Percentiles rank a stretch among this genome's conserved stretches.
Conservation (phyloP, 805 yeast genomes). For the Lipomyces mesembrius region DNA sequence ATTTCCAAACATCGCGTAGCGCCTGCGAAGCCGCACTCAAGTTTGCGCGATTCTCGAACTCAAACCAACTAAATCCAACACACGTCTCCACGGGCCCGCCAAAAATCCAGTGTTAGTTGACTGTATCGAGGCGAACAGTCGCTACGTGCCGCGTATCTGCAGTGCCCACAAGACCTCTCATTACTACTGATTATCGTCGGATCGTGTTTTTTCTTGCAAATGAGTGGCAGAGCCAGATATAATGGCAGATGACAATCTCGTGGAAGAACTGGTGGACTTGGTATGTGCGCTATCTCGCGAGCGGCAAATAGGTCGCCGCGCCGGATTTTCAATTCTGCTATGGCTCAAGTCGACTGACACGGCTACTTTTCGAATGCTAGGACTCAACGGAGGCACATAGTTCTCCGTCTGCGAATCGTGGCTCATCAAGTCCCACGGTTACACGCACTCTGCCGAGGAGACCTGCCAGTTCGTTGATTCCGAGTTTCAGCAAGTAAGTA, state of each 20-base stretch:
- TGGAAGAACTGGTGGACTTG: constrained; percentile 8
- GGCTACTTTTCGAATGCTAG: neutral
- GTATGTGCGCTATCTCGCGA: neutral
- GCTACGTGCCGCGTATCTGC: neutral
- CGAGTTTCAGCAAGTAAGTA: neutral
- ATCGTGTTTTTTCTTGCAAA: neutral
- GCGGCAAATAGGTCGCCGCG: neutral
- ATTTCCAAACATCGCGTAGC: neutral
- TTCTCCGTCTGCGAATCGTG: no score
- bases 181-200: neutral
- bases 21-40: neutral
- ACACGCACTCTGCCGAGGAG: neutral
- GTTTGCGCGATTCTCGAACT: neutral
- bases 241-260: constrained; percentile 2
- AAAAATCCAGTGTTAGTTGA: neutral
- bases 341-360: neutral
- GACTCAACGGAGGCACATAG: neutral
- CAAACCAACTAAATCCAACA: neutral
- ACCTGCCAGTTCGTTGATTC: neutral
- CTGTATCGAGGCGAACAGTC: neutral
- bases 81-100: neutral
- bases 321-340: neutral
- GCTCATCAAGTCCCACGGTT: constrained; percentile 3
- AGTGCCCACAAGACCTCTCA: neutral
- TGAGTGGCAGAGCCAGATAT: constrained; percentile 1